Base-by-base conservation (phyloP, 2,329 filamentous ascomycete genomes). In the Plenodomus lindquistii region DNA sequence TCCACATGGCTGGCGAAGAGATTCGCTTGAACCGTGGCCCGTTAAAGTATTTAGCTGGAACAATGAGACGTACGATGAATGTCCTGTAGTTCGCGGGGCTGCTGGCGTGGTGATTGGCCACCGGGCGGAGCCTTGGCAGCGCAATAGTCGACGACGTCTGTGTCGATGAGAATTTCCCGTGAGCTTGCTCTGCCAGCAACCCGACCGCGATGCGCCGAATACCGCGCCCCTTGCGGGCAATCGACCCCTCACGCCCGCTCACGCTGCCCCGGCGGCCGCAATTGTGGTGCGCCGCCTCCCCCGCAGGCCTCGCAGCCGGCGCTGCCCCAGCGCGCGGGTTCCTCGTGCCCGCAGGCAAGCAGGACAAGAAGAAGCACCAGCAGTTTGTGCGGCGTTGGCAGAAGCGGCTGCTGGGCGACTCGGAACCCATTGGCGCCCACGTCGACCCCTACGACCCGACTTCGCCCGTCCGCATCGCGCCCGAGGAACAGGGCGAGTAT, bases 1-100 rank as follows among this genome's bases (percentile, higher is more conserved):
- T 67, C 66, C 8, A 83, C 76, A 1, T 93, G 89, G 89, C 80
- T 89, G 19, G 84, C 84, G 21, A 85, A 84, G 62, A 89, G 83
- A 65, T 94, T 96, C 67, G 77, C 76, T 13, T 61, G 58, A 40
- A 20, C 17, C 4, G 11, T 10, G 40, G n/a, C 8, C 7, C 17
- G 31, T 11, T 18, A 20, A 27, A 6, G 22, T 19, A 31, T 16
- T 27, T 18, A 34, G 37, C 13, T 42, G 29, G 24, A 2, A 39
- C 2, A 15, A 15, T 37, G 20, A 8, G 10, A 27, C 20, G 38
- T 22, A 16, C 15, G 22, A 40, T 29, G 19, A 15, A 15, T 22
- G 39, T 21, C n/a, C 18, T 15, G 3, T 17, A 37, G 19, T 43
- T 50, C 42, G 48, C 57, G 57, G 55, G 44, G 55, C 43, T 52